phyloP scores from a whole-genome alignment of 2,329 filamentous ascomycete species.

The Fusarium nurragi region DNA sequence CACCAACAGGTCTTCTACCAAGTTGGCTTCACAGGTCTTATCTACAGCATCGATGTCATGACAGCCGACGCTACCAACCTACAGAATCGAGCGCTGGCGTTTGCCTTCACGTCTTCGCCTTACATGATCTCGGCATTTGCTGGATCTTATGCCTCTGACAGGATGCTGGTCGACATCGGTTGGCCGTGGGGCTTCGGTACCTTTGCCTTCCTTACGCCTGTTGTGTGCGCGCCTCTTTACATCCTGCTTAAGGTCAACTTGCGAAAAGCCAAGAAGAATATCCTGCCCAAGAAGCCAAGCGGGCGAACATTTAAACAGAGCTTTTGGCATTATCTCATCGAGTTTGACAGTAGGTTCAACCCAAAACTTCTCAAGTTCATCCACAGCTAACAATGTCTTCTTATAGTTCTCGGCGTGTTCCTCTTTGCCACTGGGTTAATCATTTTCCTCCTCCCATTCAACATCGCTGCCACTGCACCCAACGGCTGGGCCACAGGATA shows the following conservation, averaged over 20 bases:
- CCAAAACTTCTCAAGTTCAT: accelerated
- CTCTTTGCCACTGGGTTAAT: constrained; percentile 65
- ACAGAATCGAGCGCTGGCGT: constrained; percentile 39
- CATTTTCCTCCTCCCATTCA: constrained; percentile 73
- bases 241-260: constrained; percentile 63
- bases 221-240: constrained; percentile 62
- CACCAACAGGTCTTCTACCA: background rate
- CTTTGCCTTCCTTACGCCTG: constrained; percentile 68
- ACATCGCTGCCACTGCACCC: constrained; percentile 58
- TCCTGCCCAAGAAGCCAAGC: constrained; percentile 50
- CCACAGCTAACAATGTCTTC: background rate
- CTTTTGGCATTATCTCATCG: constrained; percentile 60
- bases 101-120: constrained; percentile 53
- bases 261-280: constrained; percentile 62
- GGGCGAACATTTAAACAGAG: constrained; percentile 59
- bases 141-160: constrained; percentile 48
- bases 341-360: constrained; percentile 62
- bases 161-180: constrained; percentile 41
- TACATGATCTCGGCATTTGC: constrained; percentile 59
- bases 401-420: constrained; percentile 60
- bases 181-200: constrained; percentile 62
- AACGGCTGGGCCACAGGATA: constrained; percentile 61
- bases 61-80: constrained; percentile 20
- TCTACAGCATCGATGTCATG: constrained; percentile 15
- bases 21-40: constrained; percentile 12